Base-by-base conservation (phyloP, 1,284 basidiomycete genomes). In the Malassezia dermatis region DNA sequence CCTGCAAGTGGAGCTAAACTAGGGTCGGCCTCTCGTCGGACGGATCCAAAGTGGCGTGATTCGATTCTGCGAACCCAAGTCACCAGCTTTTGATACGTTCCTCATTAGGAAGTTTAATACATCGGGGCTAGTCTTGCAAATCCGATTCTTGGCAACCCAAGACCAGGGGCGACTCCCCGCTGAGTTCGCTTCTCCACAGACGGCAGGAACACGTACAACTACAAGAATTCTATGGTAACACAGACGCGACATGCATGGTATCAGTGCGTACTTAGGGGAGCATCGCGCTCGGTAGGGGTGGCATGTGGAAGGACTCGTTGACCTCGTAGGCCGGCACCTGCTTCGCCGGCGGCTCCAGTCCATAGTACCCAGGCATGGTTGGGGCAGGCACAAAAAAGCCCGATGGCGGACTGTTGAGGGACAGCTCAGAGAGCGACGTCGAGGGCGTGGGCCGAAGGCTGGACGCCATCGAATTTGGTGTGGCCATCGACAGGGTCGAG, bases 381-480 rank as follows among this genome's bases (percentile, higher is more conserved):
- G 30, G 13, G 6, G 44, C 27, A 3, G 27, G 44, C 30, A 34
- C 30, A 34, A 34, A 37, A 21, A 19, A n/a, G 21, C 23, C 26
- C 27, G 27, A 31, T 11, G 17, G 11, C 13, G 46, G 46, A 21
- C 46, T 48, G 46, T 43, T 43, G 15, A 48, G 43, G 15, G 58
- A 57, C 7, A 71, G 26, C 39, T 73, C 71, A 21, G 64, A 66
- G 6, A 63, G 48, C 1, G 69, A 67, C 5, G 69, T 71, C 39
- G 69, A 62, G 10, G 71, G 69, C 8, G 71, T 69, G n/a, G 62
- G 64, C 37, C 63, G 59, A n/a, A 53, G 44, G 46, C 69, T 69
- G 49, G 53, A 65, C 53, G 58, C 48, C 46, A 27, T 53, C 60
- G 49, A 48, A 15, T 45, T 39, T 8, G 55, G 55, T 13, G 55